A percentile compares a stretch with the other conserved stretches of the same genome.
These are phyloP conservation scores for Leccinum subgranulosum DNA, from an alignment of 768 basidiomycete genomes.

Conservation along the genomic window DNA sequence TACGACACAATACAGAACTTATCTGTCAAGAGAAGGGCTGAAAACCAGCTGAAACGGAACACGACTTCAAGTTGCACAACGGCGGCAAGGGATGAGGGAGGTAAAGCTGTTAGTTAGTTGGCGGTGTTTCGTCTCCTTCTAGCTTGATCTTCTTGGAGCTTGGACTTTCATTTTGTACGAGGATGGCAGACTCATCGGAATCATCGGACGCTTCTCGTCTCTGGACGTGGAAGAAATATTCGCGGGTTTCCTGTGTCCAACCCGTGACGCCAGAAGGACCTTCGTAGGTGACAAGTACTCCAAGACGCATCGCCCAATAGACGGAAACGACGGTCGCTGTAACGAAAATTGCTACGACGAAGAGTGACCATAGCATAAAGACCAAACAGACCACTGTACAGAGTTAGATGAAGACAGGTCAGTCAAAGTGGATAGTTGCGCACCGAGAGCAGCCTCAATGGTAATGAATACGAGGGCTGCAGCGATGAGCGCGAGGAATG, in stretches of 20 bases:
- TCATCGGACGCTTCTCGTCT: constrained; percentile 21
- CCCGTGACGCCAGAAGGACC: constrained; percentile 31
- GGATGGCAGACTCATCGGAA: constrained; percentile 24
- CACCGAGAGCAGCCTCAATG: constrained; percentile 32
- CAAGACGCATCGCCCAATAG: constrained; percentile 35
- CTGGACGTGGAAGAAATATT: constrained; percentile 16
- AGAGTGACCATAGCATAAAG: constrained; percentile 30
- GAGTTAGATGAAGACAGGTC: background rate
- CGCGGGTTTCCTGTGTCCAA: constrained; percentile 30
- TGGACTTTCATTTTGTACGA: constrained; percentile 19
- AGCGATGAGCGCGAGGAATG: constrained; percentile 36
- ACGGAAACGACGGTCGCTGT: constrained; percentile 29
- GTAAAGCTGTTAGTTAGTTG: background rate
- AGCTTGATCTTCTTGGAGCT: constrained; percentile 20
- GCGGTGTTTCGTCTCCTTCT: constrained; percentile 18
- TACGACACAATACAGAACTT: background rate
- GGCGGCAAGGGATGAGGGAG: background rate
- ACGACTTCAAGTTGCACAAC: background rate
- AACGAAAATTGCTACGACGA: constrained; percentile 33
- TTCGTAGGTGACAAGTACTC: constrained; percentile 32
- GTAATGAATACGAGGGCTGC: constrained; percentile 32
- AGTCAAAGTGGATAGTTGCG: background rate
- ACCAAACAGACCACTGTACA: constrained; percentile 34
- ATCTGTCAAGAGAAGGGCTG: background rate
- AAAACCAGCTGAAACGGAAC: background rate